Evolutionary conservation across 495 filamentous ascomycete genomes (phyloP).

Genomic region (Neurospora discreta): DNA sequence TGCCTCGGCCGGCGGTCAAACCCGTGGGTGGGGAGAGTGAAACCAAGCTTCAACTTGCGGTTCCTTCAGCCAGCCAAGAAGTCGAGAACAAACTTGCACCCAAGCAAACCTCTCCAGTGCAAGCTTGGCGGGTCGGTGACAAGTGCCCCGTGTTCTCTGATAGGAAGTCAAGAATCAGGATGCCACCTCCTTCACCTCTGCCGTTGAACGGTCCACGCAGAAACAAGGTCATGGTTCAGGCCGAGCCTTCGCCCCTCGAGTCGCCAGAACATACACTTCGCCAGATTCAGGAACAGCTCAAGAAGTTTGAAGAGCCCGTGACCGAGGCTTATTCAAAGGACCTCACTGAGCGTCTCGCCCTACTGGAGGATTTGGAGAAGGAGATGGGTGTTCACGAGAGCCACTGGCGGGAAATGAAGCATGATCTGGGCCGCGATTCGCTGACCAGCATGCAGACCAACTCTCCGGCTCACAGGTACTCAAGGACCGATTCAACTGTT

Average conservation of each 20-base stretch:
- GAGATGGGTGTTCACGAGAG: slow-evolving; percentile 42
- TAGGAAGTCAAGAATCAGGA: slow-evolving; percentile 29
- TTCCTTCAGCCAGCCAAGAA: neutral
- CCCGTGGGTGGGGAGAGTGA: neutral
- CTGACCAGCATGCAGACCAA: slow-evolving; percentile 31
- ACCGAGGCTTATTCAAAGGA: slow-evolving; percentile 18
- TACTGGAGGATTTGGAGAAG: slow-evolving; percentile 40
- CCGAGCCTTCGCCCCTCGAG: slow-evolving; percentile 38
- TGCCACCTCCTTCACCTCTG: slow-evolving; percentile 39
- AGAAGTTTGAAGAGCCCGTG: slow-evolving; percentile 28
- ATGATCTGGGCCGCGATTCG: slow-evolving; percentile 36
- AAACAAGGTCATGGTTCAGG: slow-evolving; percentile 21
- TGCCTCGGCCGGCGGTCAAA: neutral
- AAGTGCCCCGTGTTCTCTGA: slow-evolving; percentile 42
- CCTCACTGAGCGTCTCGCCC: slow-evolving; percentile 24
- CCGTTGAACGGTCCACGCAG: slow-evolving; percentile 26
- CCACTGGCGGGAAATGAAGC: slow-evolving; percentile 39
- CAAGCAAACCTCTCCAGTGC: slow-evolving; percentile 23
- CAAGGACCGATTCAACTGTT: slow-evolving; percentile 16
- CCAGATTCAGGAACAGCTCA: slow-evolving; percentile 40
- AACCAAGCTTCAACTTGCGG: neutral
- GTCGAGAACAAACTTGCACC: neutral
- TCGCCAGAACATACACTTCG: slow-evolving; percentile 36
- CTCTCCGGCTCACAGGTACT: slow-evolving; percentile 13
- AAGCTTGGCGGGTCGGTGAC: slow-evolving; percentile 40